These are phyloP conservation scores for Aspergillus sp. DNA, from an alignment of 2,329 filamentous ascomycete species.

Conservation along the genomic window DNA sequence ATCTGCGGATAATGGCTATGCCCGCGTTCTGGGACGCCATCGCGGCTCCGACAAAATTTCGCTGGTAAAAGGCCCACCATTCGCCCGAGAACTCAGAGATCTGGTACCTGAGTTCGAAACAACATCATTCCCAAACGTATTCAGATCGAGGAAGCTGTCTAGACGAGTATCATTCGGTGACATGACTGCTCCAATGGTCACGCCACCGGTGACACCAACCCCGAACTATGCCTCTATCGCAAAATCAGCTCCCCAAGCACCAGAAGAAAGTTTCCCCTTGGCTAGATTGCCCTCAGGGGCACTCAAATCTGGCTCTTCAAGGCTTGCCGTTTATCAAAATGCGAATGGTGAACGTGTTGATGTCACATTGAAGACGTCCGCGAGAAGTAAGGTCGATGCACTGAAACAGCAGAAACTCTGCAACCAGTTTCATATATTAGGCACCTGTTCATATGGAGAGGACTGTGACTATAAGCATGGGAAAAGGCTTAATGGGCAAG, in stretches of 20 bases:
- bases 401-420: constrained; percentile 32
- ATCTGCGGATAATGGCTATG: constrained; percentile 43
- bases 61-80: constrained; percentile 37
- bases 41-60: constrained; percentile 30
- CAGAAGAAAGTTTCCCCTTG: background rate
- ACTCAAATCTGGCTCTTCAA: background rate
- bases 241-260: constrained; percentile 1
- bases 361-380: constrained; percentile 15
- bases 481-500: constrained; percentile 13
- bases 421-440: constrained; percentile 33
- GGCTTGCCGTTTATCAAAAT: constrained; percentile 4
- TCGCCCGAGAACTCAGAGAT: constrained; percentile 34
- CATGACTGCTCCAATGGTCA: background rate
- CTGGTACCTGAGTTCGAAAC: constrained; percentile 20
- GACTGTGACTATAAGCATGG: constrained; percentile 29
- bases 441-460: constrained; percentile 14
- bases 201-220: constrained; percentile 10
- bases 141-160: constrained; percentile 11
- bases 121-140: constrained; percentile 11
- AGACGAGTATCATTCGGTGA: too few relatives aligned
- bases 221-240: constrained; percentile 16
- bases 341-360: constrained; percentile 22
- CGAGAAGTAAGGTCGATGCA: constrained; percentile 13
- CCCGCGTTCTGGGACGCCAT: constrained; percentile 38
- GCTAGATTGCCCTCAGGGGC: background rate